Evolutionary conservation across 129 eudicot species (phyloP).

Genomic region (Calendula officinalis): DNA sequence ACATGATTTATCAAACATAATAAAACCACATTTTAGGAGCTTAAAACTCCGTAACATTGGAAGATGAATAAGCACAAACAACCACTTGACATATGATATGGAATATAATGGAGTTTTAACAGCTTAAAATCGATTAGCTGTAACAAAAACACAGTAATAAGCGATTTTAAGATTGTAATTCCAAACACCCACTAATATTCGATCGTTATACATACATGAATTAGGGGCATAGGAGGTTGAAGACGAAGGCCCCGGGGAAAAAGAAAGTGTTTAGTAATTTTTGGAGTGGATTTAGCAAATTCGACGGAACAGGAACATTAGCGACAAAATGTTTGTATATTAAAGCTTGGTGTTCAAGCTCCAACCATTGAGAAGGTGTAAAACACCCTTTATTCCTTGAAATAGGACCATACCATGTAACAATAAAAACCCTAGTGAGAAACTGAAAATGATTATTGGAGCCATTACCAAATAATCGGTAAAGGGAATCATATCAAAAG

Average conservation of each 20-base stretch:
- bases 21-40: too few relatives aligned
- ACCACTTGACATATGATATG: too few relatives aligned
- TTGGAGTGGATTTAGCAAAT: constrained; percentile 62
- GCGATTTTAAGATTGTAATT: not conserved
- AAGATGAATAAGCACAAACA: too few relatives aligned
- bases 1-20: too few relatives aligned
- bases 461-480: not conserved
- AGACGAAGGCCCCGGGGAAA: constrained; percentile 44
- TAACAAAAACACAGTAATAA: too few relatives aligned
- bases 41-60: too few relatives aligned
- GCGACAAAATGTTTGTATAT: constrained; percentile 81
- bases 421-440: constrained; percentile 9
- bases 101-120: too few relatives aligned
- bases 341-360: constrained; percentile 87
- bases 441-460: too few relatives aligned
- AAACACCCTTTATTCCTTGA: constrained; percentile 71
- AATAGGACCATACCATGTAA: constrained; percentile 60
- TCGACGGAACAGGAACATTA: constrained; percentile 84
- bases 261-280: constrained; percentile 57
- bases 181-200: not conserved
- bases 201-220: constrained; percentile 45
- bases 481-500: not conserved
- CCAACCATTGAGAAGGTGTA: constrained; percentile 90
- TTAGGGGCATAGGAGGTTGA: constrained; percentile 62
- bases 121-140: too few relatives aligned